These are phyloP conservation scores for Eucalyptus guilfoylei DNA, from an alignment of 345 rosid species.

Conservation along the genomic window DNA sequence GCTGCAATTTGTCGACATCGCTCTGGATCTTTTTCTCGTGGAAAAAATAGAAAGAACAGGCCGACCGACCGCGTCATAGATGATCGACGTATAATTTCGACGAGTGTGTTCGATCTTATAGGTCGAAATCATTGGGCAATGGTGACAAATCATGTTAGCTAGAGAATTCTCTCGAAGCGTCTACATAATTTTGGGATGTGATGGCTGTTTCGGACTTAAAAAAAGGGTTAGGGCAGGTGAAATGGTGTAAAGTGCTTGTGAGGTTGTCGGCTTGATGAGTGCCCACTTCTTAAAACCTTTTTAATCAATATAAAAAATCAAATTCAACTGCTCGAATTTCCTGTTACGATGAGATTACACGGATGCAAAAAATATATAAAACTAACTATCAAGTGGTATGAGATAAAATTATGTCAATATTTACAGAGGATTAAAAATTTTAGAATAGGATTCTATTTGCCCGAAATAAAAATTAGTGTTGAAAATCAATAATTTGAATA, in stretches of 20 bases:
- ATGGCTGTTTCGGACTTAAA: not conserved
- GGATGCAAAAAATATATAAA: no score
- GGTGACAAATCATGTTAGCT: not conserved
- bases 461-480: not conserved
- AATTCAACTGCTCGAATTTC: no score
- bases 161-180: not conserved
- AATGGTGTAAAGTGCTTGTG: not conserved
- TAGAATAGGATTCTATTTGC: not conserved
- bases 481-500: no score
- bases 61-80: not conserved
- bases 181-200: not conserved
- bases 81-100: not conserved
- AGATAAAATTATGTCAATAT: not conserved
- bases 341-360: rapidly evolving
- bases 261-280: not conserved
- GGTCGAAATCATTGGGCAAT: not conserved
- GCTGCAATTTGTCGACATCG: not conserved
- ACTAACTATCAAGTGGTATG: rapidly evolving
- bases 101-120: not conserved
- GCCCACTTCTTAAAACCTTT: not conserved
- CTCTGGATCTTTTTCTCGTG: not conserved
- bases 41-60: not conserved
- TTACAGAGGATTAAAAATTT: not conserved
- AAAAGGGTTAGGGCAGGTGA: not conserved
- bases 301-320: no score